These are phyloP conservation scores for Aspergillus ochraceus DNA, from an alignment of 2,329 filamentous ascomycete genomes.

Conservation along the genomic window DNA sequence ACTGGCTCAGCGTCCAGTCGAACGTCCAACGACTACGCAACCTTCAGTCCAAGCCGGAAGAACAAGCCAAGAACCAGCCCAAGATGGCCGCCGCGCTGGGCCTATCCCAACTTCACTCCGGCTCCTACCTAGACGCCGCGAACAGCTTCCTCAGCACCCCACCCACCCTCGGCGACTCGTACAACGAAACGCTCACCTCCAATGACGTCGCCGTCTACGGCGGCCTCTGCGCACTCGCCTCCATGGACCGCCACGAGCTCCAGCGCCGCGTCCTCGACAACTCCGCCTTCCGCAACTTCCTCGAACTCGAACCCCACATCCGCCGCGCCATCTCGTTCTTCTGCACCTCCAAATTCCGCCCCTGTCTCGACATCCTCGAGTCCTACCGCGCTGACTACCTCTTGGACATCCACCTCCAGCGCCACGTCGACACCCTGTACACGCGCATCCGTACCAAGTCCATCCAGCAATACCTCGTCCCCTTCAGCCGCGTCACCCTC, in stretches of 20 bases:
- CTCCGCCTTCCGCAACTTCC: slow-evolving; percentile 74
- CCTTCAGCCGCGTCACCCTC: slow-evolving; percentile 84
- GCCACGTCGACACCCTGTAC: slow-evolving; percentile 71
- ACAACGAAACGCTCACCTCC: slow-evolving; percentile 71
- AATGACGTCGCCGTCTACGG: slow-evolving; percentile 94
- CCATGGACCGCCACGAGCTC: slow-evolving; percentile 77
- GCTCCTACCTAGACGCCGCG: slow-evolving; percentile 67
- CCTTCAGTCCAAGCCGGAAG: slow-evolving; percentile 56
- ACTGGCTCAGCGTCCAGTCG: slow-evolving; percentile 70
- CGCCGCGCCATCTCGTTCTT: slow-evolving; percentile 88
- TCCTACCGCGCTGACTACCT: slow-evolving; percentile 80
- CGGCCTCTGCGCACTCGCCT: slow-evolving; percentile 83
- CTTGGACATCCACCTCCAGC: slow-evolving; percentile 83
- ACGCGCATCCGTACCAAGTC: slow-evolving; percentile 79
- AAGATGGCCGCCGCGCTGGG: slow-evolving; percentile 68
- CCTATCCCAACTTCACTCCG: slow-evolving; percentile 59
- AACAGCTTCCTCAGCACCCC: slow-evolving; percentile 67
- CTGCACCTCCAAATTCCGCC: slow-evolving; percentile 84
- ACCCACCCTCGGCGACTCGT: slow-evolving; percentile 56
- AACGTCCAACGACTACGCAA: slow-evolving; percentile 59
- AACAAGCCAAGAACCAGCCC: slow-evolving; percentile 56
- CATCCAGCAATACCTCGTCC: slow-evolving; percentile 88
- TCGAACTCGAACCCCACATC: slow-evolving; percentile 92
- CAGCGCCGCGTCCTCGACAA: slow-evolving; percentile 78
- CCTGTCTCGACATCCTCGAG: slow-evolving; percentile 79